Percentiles rank a stretch among this genome's conserved stretches.
Conservation (phyloP, 75 land plant genomes). For the Pseudotsuga menziesii region DNA sequence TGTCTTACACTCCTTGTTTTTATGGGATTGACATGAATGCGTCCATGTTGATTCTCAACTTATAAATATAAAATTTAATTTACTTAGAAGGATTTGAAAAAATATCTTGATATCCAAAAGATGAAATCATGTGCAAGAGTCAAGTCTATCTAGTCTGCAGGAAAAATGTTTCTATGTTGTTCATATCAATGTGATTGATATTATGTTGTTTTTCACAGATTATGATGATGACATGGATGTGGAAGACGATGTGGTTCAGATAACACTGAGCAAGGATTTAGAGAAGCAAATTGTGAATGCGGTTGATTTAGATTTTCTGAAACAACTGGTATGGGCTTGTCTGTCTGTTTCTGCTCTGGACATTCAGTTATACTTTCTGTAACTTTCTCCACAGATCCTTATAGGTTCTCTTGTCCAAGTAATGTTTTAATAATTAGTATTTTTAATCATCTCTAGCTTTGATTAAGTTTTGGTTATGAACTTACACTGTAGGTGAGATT, state of each 20-base stretch:
- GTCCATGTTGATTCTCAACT: background rate
- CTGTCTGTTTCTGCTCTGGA: background rate
- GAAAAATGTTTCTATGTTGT: background rate
- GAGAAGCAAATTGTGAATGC: conserved; percentile 69
- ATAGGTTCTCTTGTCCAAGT: background rate
- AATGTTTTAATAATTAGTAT: background rate
- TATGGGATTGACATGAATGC: too few relatives aligned
- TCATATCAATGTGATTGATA: background rate
- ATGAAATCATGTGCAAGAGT: background rate
- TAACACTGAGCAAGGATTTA: conserved; percentile 38
- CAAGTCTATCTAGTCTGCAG: background rate
- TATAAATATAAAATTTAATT: background rate
- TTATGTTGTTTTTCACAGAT: conserved; percentile 11
- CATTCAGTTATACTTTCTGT: background rate
- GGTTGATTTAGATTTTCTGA: conserved; percentile 54
- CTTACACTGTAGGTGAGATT: conserved; percentile 39
- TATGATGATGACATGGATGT: conserved; percentile 50
- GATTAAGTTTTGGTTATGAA: background rate
- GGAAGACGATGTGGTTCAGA: conserved; percentile 32
- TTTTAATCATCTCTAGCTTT: background rate
- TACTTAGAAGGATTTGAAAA: too few relatives aligned
- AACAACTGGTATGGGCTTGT: conserved; percentile 50
- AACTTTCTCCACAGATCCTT: background rate
- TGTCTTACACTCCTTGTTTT: too few relatives aligned
- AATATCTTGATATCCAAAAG: too few relatives aligned